Evolutionary conservation across 202 grass and related monocot genomes (phyloP).

Genomic region (Setaria viridis): DNA sequence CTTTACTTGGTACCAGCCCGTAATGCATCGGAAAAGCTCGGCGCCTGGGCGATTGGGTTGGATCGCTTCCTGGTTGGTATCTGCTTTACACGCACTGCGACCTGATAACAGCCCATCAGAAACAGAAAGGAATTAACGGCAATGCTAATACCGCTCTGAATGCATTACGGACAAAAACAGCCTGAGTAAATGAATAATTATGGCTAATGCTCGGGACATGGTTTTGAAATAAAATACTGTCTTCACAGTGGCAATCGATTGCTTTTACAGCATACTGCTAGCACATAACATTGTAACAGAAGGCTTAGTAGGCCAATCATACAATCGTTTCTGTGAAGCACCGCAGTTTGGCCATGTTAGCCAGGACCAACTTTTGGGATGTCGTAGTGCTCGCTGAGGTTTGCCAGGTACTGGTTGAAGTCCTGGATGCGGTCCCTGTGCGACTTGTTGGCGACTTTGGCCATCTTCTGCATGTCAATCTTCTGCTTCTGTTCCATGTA

Average conservation of each 20-base stretch:
- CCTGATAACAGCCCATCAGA: no score
- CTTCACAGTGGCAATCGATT: not conserved
- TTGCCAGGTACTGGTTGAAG: constrained; percentile 95
- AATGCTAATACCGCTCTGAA: no score
- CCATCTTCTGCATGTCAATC: constrained; percentile 70
- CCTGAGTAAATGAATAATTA: no score
- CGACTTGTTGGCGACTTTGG: constrained; percentile 88
- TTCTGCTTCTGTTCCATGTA: constrained; percentile 90
- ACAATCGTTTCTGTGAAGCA: not conserved
- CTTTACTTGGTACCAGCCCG: no score
- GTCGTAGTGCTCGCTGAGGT: constrained; percentile 96
- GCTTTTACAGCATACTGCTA: not conserved
- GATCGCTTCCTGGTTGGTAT: no score
- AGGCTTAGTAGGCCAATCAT: constrained; percentile 1
- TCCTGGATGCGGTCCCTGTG: constrained; percentile 92
- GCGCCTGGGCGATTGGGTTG: no score
- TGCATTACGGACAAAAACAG: no score
- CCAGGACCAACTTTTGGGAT: constrained; percentile 98
- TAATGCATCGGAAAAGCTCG: no score
- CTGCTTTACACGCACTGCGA: no score
- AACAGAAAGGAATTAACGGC: no score
- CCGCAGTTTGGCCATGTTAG: constrained; percentile 37
- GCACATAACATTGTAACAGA: not conserved
- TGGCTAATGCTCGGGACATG: no score
- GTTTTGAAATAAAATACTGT: not conserved